Conservation (phyloP, 352 stramenopile genomes). For the Phytopythium boreale region DNA sequence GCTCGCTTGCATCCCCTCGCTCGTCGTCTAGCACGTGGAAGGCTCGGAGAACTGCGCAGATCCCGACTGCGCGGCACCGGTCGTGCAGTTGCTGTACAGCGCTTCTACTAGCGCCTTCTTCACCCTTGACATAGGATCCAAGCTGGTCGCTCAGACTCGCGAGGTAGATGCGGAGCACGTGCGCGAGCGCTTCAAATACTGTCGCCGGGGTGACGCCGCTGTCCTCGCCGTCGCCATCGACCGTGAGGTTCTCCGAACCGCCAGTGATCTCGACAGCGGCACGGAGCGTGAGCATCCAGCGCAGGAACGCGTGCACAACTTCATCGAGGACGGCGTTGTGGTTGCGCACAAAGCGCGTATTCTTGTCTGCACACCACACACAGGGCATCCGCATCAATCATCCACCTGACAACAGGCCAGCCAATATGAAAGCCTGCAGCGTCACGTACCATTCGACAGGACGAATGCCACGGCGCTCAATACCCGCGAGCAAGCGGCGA, state of each 20-base stretch:
- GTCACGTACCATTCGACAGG: constrained; percentile 19
- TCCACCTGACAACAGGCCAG: too few relatives aligned
- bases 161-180: constrained; percentile 21
- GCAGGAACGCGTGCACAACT: constrained; percentile 9
- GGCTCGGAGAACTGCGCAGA: constrained; percentile 16
- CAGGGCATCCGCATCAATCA: background rate
- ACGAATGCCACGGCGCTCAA: constrained; percentile 21
- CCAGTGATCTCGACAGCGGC: background rate
- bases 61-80: constrained; percentile 18
- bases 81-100: constrained; percentile 13
- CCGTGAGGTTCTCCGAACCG: background rate
- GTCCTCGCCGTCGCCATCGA: background rate
- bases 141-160: constrained; percentile 16
- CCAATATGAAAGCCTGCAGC: background rate
- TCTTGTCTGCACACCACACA: constrained; percentile 15
- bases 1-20: background rate
- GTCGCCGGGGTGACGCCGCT: background rate
- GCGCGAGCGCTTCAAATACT: constrained; percentile 13
- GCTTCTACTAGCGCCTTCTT: background rate
- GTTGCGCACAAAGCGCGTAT: constrained; percentile 11
- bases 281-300: constrained; percentile 4
- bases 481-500: constrained; percentile 11
- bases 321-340: constrained; percentile 16
- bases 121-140: background rate
- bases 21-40: constrained; percentile 5